Percentiles rank a stretch among this genome's conserved stretches.
These are phyloP conservation scores for Colletotrichum spaethianum DNA, from an alignment of 2,329 filamentous ascomycete genomes.

Conservation along the genomic window DNA sequence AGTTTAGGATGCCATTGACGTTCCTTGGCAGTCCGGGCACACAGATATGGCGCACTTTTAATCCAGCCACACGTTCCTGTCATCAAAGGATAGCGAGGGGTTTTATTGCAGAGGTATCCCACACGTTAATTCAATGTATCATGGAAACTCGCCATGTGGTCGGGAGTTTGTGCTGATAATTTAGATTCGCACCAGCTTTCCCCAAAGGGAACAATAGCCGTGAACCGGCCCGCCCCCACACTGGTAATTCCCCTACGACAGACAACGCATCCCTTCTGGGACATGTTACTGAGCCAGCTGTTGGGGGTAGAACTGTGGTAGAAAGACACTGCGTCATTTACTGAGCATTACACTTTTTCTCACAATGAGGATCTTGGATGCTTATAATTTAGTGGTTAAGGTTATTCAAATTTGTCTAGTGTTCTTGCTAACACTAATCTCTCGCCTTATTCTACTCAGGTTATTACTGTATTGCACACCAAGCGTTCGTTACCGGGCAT, in stretches of 20 bases:
- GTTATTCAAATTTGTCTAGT: not conserved
- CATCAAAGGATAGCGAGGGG: not conserved
- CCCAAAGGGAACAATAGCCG: conserved; percentile 13
- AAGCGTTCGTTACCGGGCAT: not conserved
- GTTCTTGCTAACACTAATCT: not conserved
- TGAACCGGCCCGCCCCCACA: conserved; percentile 15
- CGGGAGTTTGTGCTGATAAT: not conserved
- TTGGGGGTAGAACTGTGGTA: not conserved
- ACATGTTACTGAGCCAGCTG: not conserved
- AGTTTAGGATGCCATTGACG: not conserved
- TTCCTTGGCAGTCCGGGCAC: conserved; percentile 28
- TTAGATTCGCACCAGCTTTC: not conserved
- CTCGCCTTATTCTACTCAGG: not conserved
- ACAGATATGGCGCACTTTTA: not conserved
- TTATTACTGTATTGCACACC: conserved; percentile 6
- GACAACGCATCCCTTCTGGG: not conserved
- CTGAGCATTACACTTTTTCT: not conserved
- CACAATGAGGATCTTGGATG: too few species aligned
- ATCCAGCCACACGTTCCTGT: conserved; percentile 16
- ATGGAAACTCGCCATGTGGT: not conserved
- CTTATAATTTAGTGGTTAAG: not conserved
- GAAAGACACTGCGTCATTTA: not conserved
- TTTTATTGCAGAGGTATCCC: not conserved
- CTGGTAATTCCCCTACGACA: not conserved
- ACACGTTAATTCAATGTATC: conserved; percentile 13